Conservation (phyloP, 192 early-diverging fungal species). For the Chytriomyces confervae region DNA sequence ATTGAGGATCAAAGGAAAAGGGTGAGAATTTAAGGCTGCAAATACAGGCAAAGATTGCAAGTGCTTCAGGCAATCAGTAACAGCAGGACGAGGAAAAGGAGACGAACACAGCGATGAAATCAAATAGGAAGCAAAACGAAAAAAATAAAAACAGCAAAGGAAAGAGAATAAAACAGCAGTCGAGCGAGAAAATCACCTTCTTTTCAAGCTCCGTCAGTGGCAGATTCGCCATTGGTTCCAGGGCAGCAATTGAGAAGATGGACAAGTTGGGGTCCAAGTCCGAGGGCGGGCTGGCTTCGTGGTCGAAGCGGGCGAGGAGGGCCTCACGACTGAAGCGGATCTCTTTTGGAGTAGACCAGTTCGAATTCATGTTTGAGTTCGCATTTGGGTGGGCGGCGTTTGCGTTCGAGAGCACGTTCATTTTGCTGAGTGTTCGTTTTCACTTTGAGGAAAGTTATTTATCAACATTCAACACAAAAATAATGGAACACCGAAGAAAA, state of each 20-base stretch:
- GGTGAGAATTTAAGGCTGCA: no score
- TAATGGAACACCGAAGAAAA: no score
- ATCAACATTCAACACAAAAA: no score
- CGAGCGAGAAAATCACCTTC: conserved; percentile 40
- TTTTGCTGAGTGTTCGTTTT: no score
- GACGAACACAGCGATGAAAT: no score
- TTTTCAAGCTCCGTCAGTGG: conserved; percentile 51
- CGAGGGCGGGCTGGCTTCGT: conserved; percentile 24
- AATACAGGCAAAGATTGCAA: no score
- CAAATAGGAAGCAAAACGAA: conserved; percentile 1
- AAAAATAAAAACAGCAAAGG: conserved; percentile 11
- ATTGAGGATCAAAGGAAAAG: background rate
- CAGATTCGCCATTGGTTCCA: conserved; percentile 51
- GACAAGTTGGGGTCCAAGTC: conserved; percentile 33
- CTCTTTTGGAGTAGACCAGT: conserved; percentile 51
- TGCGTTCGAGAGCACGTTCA: no score
- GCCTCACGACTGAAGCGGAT: conserved; percentile 42
- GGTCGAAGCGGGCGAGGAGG: conserved; percentile 51
- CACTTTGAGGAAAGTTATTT: no score
- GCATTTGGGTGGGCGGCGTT: conserved; percentile 32
- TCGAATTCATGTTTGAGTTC: conserved; percentile 68
- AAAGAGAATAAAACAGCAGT: background rate
- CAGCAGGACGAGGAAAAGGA: no score
- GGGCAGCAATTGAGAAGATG: conserved; percentile 23
- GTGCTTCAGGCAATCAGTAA: no score